Base-by-base conservation (phyloP, 768 basidiomycete species). In the Tephrocybe sp. region DNA sequence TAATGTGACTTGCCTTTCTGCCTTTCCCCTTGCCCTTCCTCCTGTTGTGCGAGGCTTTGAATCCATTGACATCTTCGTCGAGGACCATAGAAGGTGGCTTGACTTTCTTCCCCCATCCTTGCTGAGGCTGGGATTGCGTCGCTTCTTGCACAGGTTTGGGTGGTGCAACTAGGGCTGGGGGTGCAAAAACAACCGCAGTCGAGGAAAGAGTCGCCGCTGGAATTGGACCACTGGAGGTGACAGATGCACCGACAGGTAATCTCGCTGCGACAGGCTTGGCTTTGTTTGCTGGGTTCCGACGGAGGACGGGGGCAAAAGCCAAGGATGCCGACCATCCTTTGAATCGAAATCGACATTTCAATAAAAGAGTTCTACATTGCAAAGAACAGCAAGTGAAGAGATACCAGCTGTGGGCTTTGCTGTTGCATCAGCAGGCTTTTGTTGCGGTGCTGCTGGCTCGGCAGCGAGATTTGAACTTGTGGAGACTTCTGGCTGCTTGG, bases 61-160 rank as follows among this genome's bases (percentile, higher is more conserved):
- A 94, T 1, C 91, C 91, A 49, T 93, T 93, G 54, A 93, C 74
- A 53, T 93, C 89, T 52, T 93, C 92, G 52, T 93, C 91, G 9
- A 94, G 78, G 18, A 92, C 75, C 89, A 94, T 92, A 0, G 88
- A 88, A 2, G 92, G 92, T 13, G 92, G 91, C 59, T 92, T 92
- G 62, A 92, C 84, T 64, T 92, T 92, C 69, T 86, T 89, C 35
- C 87, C 87, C 91, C 91, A 92, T 56, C 84, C 84, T 57, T 84
- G 80, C 55, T 83, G 80, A 15, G 75, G 69, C 56, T 74, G 69
- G n/a, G 70, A 43, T 22, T 49, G 48, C 11, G 25, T 16, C 3
- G 69, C 60, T 41, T 64, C 60, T 7, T 66, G 48, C 31, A 60
- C 52, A 18, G 66, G 49, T 13, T 66, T 55, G 4, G 68, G 53